Conservation (phyloP, 2,329 filamentous ascomycete genomes). For the Penicillium corylophilum region DNA sequence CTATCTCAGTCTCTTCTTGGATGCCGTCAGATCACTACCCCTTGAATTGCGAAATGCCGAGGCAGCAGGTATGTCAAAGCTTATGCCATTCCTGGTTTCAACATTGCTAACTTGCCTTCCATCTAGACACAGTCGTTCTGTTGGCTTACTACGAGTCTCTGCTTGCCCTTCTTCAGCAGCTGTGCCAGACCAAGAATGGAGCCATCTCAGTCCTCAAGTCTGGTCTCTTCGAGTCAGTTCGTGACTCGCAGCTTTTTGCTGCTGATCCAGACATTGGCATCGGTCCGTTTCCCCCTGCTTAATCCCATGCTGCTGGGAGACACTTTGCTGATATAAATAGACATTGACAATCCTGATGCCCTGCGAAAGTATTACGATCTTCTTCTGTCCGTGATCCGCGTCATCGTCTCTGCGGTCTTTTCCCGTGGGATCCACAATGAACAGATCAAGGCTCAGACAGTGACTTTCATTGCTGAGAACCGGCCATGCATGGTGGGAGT, state of each 20-base stretch:
- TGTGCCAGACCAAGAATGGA: slow-evolving; percentile 80
- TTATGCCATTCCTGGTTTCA: not conserved
- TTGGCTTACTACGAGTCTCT: slow-evolving; percentile 69
- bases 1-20: slow-evolving; percentile 85
- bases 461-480: slow-evolving; percentile 78
- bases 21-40: slow-evolving; percentile 77
- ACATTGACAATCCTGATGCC: slow-evolving; percentile 67
- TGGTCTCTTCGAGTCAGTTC: slow-evolving; percentile 78
- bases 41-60: slow-evolving; percentile 65
- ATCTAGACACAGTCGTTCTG: slow-evolving; percentile 53
- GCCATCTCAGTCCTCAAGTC: slow-evolving; percentile 85
- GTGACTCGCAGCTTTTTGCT: slow-evolving; percentile 79
- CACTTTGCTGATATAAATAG: slow-evolving; percentile 35
- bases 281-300: slow-evolving; percentile 43
- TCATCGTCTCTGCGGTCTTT: slow-evolving; percentile 79
- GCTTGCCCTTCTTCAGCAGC: slow-evolving; percentile 76
- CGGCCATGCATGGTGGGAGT: slow-evolving; percentile 81
- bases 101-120: slow-evolving; percentile 4
- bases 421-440: slow-evolving; percentile 79
- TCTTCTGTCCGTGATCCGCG: slow-evolving; percentile 74
- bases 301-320: not conserved
- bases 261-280: slow-evolving; percentile 91
- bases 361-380: slow-evolving; percentile 81
- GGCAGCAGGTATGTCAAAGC: slow-evolving; percentile 52
- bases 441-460: slow-evolving; percentile 68